phyloP scores from a whole-genome alignment of 2,329 filamentous ascomycete species.

The Ceratocystis ficicola region DNA sequence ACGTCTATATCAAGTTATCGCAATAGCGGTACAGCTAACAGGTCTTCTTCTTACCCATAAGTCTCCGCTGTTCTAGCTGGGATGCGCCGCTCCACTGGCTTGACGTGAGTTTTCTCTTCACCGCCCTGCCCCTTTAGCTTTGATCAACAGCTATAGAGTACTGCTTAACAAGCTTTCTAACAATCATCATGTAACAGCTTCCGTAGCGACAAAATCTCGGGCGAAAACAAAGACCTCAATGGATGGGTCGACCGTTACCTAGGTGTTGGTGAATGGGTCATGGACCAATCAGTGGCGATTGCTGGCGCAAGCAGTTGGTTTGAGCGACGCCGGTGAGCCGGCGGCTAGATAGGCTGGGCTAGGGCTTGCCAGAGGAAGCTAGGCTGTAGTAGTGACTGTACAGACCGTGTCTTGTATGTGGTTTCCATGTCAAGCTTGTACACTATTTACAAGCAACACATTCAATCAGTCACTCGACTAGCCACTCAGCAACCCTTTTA shows the following conservation, averaged over 20 bases:
- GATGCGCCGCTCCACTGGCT: constrained; percentile 90
- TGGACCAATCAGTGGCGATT: constrained; percentile 92
- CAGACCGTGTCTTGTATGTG: neutral
- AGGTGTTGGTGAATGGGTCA: constrained; percentile 89
- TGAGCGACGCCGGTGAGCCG: constrained; percentile 63
- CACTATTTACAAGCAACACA: neutral
- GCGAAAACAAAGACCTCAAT: constrained; percentile 68
- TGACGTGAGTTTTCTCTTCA: constrained; percentile 63
- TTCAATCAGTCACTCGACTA: neutral
- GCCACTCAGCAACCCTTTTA: neutral
- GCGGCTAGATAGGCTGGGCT: neutral
- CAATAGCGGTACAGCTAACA: too few relatives aligned
- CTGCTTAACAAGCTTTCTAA: neutral
- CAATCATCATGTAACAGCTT: constrained; percentile 45
- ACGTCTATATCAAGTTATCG: too few relatives aligned
- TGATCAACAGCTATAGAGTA: too few relatives aligned
- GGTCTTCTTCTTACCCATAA: constrained; percentile 29
- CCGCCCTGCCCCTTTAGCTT: constrained; percentile 20
- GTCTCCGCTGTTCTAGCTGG: constrained; percentile 94
- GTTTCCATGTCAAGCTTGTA: neutral
- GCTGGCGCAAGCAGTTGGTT: constrained; percentile 83
- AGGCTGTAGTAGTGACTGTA: neutral
- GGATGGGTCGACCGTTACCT: constrained; percentile 91
- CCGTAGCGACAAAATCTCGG: constrained; percentile 68
- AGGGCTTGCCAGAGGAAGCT: neutral